Percentiles rank a stretch among this genome's conserved stretches.
phyloP scores from a whole-genome alignment of 345 rosid species.

The Ricinus communis region DNA sequence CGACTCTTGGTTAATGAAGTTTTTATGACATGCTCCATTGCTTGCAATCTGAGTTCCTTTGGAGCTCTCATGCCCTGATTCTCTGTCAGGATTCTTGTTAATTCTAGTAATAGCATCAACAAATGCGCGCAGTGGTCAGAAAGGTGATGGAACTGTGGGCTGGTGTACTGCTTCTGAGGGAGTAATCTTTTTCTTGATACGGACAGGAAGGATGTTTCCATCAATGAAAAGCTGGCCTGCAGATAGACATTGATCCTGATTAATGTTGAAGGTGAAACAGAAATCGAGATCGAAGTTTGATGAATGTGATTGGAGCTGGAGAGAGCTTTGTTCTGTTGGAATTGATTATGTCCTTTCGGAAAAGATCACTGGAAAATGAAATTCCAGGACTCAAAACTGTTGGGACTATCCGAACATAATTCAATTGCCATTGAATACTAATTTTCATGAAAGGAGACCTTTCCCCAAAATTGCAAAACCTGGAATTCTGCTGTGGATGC shows the following conservation, averaged over 20 bases:
- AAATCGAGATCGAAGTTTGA: not conserved
- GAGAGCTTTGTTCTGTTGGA: not conserved
- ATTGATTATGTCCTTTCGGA: conserved; percentile 11
- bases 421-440: conserved; percentile 19
- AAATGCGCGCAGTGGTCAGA: not conserved
- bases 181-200: conserved; percentile 1
- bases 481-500: no score
- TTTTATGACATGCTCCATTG: no score
- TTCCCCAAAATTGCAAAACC: no score
- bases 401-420: conserved; percentile 23
- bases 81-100: not conserved
- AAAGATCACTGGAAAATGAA: conserved; percentile 31
- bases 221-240: conserved; percentile 33
- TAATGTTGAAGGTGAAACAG: not conserved
- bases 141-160: not conserved
- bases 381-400: conserved; percentile 25
- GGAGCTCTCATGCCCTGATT: not conserved
- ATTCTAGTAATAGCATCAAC: not conserved
- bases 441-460: no score
- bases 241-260: conserved; percentile 13
- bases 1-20: no score
- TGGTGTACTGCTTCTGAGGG: not conserved
- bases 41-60: not conserved
- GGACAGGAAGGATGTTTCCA: conserved; percentile 19
- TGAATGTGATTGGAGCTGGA: not conserved